Conservation (phyloP, 768 basidiomycete genomes). For the Lactifluus subvellereus region DNA sequence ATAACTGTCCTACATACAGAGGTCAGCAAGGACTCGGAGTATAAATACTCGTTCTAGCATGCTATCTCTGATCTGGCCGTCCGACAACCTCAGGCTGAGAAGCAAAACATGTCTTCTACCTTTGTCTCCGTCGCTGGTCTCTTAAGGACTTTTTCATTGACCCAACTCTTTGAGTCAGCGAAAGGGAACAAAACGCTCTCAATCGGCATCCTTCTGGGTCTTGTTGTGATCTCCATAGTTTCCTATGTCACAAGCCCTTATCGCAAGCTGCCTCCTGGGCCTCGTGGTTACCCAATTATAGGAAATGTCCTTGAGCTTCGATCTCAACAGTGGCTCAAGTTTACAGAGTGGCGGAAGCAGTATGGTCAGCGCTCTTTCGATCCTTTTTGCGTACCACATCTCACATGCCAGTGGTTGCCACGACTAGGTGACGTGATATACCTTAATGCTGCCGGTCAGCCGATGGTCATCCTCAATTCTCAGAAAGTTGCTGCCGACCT, state of each 20-base stretch:
- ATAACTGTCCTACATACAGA: too few relatives aligned
- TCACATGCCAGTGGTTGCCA: not conserved
- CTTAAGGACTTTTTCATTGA: not conserved
- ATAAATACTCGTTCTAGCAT: not conserved
- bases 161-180: not conserved
- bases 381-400: not conserved
- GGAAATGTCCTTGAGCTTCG: conserved; percentile 19
- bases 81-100: too few relatives aligned
- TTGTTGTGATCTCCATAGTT: not conserved
- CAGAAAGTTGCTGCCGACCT: conserved; percentile 29
- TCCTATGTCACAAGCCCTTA: conserved; percentile 17
- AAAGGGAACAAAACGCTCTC: conserved; percentile 13
- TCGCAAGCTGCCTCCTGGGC: conserved; percentile 17
- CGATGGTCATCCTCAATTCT: conserved; percentile 29
- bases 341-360: conserved; percentile 21
- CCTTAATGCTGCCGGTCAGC: conserved; percentile 23
- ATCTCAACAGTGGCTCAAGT: conserved; percentile 20
- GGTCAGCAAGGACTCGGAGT: too few relatives aligned
- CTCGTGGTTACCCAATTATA: conserved; percentile 19
- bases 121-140: not conserved
- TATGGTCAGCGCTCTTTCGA: conserved; percentile 1
- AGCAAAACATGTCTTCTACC: not conserved
- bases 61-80: not conserved
- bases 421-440: conserved; percentile 21
- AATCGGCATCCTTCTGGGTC: conserved; percentile 12